Base-by-base conservation (phyloP, 2,329 filamentous ascomycete genomes). In the Alternaria sp. region DNA sequence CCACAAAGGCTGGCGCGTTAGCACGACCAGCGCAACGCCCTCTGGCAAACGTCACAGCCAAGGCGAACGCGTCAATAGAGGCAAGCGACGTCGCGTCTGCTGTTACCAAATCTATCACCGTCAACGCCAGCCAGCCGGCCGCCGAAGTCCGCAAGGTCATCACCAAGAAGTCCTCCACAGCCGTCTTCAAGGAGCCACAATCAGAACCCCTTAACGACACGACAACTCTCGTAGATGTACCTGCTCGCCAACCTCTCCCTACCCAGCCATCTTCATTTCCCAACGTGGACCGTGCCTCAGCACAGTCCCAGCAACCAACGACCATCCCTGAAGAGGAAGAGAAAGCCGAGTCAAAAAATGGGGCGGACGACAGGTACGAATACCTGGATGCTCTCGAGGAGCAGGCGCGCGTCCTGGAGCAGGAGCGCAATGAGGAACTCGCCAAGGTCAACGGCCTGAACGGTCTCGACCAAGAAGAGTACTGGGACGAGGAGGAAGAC, bases 401-500 rank as follows among this genome's bases (percentile, higher is more conserved):
- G 56, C 74, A 80, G 51, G 75, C 77, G 10, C 73, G 73, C 58
- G 73, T 70, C 15, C 63, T 78, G 8, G 79, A 81, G 55, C 73
- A 76, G 46, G 77, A 79, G 40, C 75, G 76, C 56, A 77, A 78
- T 59, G 77, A 79, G 1, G 75, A 79, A 57, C 61, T 80, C 30
- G 74, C 76, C 45, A 73, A 80, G 63, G 40, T 70, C 3, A 63
- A 67, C 15, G 61, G 45, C 13, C 47, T 68, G n/a, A 57, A 55
- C 17, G 62, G 57, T 25, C 69, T 73, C 8, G 88, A 90, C 68
- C 80, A 85, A 0, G 90, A 93, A 70, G 91, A 93, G 76, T 91
- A 90, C 71, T 93, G 90, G 90, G 90, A 92, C 15, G 77, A 85
- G 23, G 86, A 89, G 15, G 91, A 93, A 17, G 90, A 91, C 15